Evolutionary conservation across 108 stramenopile genomes (phyloP), one percentile per base, ranked within the genome.

Genomic region (Craspedostauros australis): DNA sequence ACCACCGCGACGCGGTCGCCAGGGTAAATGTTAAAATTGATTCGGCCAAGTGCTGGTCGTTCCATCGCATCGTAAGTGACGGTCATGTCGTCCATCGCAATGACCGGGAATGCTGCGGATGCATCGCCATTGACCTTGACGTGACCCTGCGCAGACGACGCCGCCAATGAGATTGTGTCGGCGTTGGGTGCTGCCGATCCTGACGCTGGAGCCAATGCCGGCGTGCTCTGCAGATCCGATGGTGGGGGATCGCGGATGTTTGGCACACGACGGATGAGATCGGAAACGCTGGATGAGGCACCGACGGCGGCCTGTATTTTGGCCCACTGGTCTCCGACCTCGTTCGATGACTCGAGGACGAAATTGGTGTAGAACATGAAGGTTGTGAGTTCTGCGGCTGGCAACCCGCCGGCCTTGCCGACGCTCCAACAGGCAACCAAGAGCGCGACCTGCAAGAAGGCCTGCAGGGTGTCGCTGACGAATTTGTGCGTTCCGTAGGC

Each of bases 1-100:
- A 97, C 96, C 44, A 99, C 67, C 1, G 96, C 96, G 21, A 96
- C 85, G 28, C 79, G 82, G 52, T 95, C 88, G 23, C 94, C 91
- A 21, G 86, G 76, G 23, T 86, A 68, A n/a, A 97, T 68, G 19
- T 74, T 52, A 9, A 97, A 65, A 41, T 79, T 64, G 11, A 96
- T 61, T 11, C 55, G 58, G 15, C 37, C 51, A 26, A 94, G 67
- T 15, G 89, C 87, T 16, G 81, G 78, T 31, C 48, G 55, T 6
- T 88, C 86, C 79, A 84, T 86, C 19, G 78, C 71, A 46, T 68
- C 69, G 46, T 84, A 87, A 32, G 53, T 65, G 0, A 86, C 65
- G 12, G 79, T 72, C 50, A 85, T 75, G 46, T 85, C 63, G 1
- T 65, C 56, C 67, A 82, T 79, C 30, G 71, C 54, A 21, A 86